These are phyloP conservation scores for Cyclotella distinguenda DNA, from an alignment of 108 stramenopile species.

Conservation along the genomic window DNA sequence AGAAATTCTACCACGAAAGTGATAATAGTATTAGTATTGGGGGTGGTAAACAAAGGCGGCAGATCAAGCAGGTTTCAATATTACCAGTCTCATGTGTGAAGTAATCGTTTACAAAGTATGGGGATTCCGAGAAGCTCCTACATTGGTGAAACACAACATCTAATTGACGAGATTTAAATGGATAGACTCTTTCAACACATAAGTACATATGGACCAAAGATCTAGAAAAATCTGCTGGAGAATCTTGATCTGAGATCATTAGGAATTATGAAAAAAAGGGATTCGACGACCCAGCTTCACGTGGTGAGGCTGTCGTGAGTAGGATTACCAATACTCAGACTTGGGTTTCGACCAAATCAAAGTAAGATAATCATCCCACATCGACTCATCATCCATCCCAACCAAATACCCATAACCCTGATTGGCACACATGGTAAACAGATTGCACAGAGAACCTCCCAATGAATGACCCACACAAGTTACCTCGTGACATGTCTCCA, in stretches of 20 bases:
- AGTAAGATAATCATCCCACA: constrained; percentile 20
- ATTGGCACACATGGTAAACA: constrained; percentile 36
- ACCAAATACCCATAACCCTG: constrained; percentile 14
- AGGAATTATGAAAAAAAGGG: not conserved
- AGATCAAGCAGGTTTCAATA: not conserved
- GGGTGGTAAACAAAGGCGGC: not conserved
- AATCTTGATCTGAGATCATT: not conserved
- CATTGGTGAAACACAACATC: too few relatives aligned
- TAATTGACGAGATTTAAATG: not conserved
- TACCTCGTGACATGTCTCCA: constrained; percentile 34
- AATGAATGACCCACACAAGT: constrained; percentile 20
- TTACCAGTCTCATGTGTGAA: not conserved
- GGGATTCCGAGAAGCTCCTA: too few relatives aligned
- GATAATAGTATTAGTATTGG: too few relatives aligned
- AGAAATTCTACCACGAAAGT: too few relatives aligned
- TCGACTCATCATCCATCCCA: not conserved
- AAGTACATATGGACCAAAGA: not conserved
- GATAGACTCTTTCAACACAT: not conserved
- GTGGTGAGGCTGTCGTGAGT: too few relatives aligned
- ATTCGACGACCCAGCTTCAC: too few relatives aligned
- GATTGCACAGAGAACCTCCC: constrained; percentile 21
- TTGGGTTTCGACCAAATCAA: constrained; percentile 9
- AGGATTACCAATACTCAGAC: too few relatives aligned
- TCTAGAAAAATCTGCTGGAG: not conserved
- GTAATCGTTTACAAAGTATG: not conserved